Evolutionary conservation across 257 asterid genomes (phyloP).

Genomic region (Nicotiana benthamiana): DNA sequence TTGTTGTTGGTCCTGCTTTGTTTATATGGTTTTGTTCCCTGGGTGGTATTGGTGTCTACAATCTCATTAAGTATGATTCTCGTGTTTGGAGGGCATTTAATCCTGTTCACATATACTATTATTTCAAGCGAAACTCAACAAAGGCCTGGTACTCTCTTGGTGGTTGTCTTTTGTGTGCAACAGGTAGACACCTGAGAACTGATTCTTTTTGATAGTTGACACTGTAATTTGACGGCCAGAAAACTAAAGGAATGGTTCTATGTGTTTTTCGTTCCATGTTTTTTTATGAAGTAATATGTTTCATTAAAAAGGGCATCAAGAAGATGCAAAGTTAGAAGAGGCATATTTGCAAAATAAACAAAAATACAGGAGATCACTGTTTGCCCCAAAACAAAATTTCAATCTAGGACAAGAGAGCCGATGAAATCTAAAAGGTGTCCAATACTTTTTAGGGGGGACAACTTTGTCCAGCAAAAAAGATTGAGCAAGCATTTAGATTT

Average conservation of each 20-base stretch:
- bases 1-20: slow-evolving; percentile 95
- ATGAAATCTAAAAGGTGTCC: background rate
- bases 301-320: background rate
- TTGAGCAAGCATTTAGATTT: background rate
- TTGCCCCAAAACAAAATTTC: background rate
- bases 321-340: background rate
- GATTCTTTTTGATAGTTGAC: background rate
- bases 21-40: slow-evolving; percentile 96
- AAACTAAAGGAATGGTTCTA: background rate
- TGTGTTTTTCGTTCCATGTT: background rate
- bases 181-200: slow-evolving; percentile 52
- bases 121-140: slow-evolving; percentile 66
- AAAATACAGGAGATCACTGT: too few species aligned
- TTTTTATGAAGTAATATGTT: background rate
- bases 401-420: background rate
- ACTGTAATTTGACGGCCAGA: background rate
- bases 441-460: background rate
- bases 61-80: slow-evolving; percentile 74
- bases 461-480: background rate
- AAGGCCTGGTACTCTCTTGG: slow-evolving; percentile 97
- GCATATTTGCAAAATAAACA: too few species aligned
- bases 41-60: slow-evolving; percentile 89
- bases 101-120: slow-evolving; percentile 82
- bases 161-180: slow-evolving; percentile 90
- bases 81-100: slow-evolving; percentile 74